Conservation (phyloP, 2,329 filamentous ascomycete species). For the Fusarium falciforme region DNA sequence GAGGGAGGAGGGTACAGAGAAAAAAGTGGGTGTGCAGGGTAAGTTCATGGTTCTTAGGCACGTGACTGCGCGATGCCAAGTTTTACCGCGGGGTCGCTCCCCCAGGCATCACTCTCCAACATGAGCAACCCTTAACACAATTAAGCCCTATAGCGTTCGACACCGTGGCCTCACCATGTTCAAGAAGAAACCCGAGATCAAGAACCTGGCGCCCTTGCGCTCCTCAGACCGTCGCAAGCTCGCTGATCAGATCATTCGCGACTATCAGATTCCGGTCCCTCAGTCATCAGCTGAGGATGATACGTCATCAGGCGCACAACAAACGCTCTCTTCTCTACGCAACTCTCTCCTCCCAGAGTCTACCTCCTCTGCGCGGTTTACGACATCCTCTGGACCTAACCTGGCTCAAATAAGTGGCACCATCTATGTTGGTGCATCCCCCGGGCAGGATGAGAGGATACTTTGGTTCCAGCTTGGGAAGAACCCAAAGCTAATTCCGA, state of each 20-base stretch:
- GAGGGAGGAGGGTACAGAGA: too few species aligned
- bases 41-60: not conserved
- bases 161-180: constrained; percentile 22
- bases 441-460: constrained; percentile 34
- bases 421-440: constrained; percentile 33
- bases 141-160: not conserved
- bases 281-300: constrained; percentile 21
- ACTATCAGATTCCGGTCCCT: constrained; percentile 33
- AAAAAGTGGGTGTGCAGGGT: not conserved
- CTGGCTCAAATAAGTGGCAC: constrained; percentile 18
- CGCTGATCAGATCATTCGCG: constrained; percentile 39
- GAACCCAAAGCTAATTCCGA: constrained; percentile 37
- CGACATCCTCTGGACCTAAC: constrained; percentile 29
- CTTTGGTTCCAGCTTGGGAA: constrained; percentile 41
- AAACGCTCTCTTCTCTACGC: constrained; percentile 23
- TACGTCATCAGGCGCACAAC: constrained; percentile 25
- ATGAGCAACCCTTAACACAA: not conserved
- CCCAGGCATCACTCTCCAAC: not conserved
- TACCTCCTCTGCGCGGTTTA: constrained; percentile 37
- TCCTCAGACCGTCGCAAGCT: constrained; percentile 39
- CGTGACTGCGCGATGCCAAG: not conserved
- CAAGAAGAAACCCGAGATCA: constrained; percentile 38
- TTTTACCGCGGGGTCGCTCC: not conserved
- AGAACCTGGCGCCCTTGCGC: constrained; percentile 37
- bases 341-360: constrained; percentile 39